Percentiles rank a stretch among this genome's conserved stretches.
phyloP scores from a whole-genome alignment of 768 basidiomycete genomes.

The Pulveroboletus ravenelii region DNA sequence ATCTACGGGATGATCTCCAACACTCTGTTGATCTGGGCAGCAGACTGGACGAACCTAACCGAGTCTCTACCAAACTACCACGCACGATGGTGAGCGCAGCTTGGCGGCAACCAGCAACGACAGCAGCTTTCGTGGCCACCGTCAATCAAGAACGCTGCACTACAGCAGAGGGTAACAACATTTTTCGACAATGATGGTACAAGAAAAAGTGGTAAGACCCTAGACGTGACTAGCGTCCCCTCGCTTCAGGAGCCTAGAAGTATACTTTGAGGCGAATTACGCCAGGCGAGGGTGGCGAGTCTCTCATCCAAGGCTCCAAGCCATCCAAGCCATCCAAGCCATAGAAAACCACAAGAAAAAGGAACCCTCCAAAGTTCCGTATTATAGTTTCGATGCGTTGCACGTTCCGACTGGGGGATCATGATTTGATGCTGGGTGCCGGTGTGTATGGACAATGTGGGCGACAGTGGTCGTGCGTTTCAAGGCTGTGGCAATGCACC shows the following conservation, averaged over 20 bases:
- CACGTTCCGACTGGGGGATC: too few relatives aligned
- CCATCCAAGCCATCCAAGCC: constrained; percentile 68
- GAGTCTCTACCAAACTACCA: constrained; percentile 32
- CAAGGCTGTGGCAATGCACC: constrained; percentile 98
- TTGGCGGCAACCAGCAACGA: constrained; percentile 42
- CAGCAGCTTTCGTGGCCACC: constrained; percentile 40
- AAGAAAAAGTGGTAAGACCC: neutral
- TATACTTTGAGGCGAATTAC: too few relatives aligned
- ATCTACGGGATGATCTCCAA: too few relatives aligned
- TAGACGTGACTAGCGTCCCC: neutral
- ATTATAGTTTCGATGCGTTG: neutral
- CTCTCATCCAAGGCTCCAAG: constrained; percentile 34
- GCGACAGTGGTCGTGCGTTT: too few relatives aligned
- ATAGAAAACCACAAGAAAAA: constrained; percentile 86
- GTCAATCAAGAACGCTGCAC: constrained; percentile 27
- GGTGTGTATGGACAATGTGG: too few relatives aligned
- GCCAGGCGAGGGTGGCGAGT: constrained; percentile 52
- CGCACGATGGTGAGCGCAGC: constrained; percentile 39
- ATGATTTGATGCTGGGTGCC: too few relatives aligned
- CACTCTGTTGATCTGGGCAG: too few relatives aligned
- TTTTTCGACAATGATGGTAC: too few relatives aligned
- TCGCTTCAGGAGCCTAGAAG: too few relatives aligned
- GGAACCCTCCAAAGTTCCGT: constrained; percentile 71
- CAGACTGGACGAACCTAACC: constrained; percentile 41
- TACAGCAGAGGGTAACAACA: constrained; percentile 31